These are phyloP conservation scores for Colletotrichum sp. DNA, from an alignment of 2,329 filamentous ascomycete species.

Conservation along the genomic window DNA sequence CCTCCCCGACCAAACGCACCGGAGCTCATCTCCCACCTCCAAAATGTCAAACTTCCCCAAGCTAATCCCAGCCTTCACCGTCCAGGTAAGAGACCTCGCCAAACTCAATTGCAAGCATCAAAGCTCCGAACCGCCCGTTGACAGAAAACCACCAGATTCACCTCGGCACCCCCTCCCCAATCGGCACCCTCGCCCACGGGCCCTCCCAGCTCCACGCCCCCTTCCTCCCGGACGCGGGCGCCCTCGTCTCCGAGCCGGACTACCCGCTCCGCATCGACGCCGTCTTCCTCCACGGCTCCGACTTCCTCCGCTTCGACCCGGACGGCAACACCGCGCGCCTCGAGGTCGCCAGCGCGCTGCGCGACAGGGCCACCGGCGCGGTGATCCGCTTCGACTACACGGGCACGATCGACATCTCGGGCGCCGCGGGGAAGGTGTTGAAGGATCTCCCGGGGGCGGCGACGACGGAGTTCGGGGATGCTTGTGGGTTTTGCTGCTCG, in stretches of 20 bases:
- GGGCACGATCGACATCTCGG: conserved; percentile 39
- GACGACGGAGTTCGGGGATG: conserved; percentile 43
- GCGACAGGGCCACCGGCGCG: conserved; percentile 34
- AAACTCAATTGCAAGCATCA: neutral
- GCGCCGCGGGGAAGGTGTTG: conserved; percentile 37
- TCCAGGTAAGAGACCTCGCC: conserved; percentile 28
- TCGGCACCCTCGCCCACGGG: conserved; percentile 30
- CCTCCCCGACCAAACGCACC: neutral
- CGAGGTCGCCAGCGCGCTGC: conserved; percentile 40
- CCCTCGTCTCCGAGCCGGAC: conserved; percentile 37
- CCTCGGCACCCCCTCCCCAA: conserved; percentile 31
- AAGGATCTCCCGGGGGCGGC: conserved; percentile 33
- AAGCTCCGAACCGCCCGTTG: neutral
- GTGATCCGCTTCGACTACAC: conserved; percentile 42
- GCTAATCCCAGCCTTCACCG: conserved; percentile 42
- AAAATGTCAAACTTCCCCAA: conserved; percentile 37
- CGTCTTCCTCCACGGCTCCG: conserved; percentile 41
- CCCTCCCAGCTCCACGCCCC: conserved; percentile 37
- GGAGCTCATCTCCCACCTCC: neutral
- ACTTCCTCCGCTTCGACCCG: conserved; percentile 44
- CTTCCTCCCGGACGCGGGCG: conserved; percentile 33
- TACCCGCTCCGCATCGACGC: conserved; percentile 41
- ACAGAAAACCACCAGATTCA: conserved; percentile 29
- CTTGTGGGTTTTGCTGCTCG: conserved; percentile 34
- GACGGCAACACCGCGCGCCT: conserved; percentile 40